These are phyloP conservation scores for Abelmoschus esculentus DNA, from an alignment of 345 rosid genomes.

Conservation along the genomic window DNA sequence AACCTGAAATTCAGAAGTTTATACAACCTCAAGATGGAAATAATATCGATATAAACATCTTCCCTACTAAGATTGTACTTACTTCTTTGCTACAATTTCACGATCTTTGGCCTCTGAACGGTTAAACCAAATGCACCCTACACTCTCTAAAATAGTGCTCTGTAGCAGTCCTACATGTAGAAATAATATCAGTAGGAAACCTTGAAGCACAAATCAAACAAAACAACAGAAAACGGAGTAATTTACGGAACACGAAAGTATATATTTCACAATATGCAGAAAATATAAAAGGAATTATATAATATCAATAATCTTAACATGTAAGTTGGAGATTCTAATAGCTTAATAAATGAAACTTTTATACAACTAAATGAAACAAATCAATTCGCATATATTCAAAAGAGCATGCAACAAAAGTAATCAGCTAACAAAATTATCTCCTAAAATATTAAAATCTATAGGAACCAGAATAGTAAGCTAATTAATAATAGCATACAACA, in stretches of 20 bases:
- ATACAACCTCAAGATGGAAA: slow-evolving; percentile 16
- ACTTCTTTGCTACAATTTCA: slow-evolving; percentile 91
- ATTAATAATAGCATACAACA: not conserved
- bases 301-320: too few relatives aligned
- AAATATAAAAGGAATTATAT: too few relatives aligned
- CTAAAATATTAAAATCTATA: not conserved
- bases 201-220: not conserved
- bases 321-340: too few relatives aligned
- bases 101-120: slow-evolving; percentile 96
- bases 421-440: not conserved
- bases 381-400: too few relatives aligned
- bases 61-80: slow-evolving; percentile 18
- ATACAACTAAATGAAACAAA: not conserved
- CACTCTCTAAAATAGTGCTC: slow-evolving; percentile 92
- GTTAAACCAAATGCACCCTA: slow-evolving; percentile 97
- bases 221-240: not conserved
- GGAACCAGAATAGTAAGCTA: not conserved
- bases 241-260: not conserved
- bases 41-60: not conserved
- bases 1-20: slow-evolving; percentile 47
- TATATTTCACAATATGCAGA: not conserved
- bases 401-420: not conserved
- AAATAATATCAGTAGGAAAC: slow-evolving; percentile 9
- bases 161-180: slow-evolving; percentile 69
- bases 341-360: not conserved